phyloP scores from a whole-genome alignment of 805 yeast genomes.

The Candida stauntonica region DNA sequence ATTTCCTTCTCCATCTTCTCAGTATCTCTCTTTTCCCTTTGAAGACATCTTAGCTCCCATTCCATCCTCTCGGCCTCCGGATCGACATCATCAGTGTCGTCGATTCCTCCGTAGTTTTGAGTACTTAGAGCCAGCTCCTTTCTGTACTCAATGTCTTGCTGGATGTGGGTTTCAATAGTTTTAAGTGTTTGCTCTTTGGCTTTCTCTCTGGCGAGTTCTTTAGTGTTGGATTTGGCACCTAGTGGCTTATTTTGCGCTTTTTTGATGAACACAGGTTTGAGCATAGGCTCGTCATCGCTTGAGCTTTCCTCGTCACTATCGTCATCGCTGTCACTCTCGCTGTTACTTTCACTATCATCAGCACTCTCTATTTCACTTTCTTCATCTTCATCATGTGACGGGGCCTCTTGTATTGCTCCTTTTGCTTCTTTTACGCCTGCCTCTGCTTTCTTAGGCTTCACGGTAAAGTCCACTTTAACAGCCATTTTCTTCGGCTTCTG shows the following conservation, averaged over 20 bases:
- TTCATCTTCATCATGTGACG: slow-evolving; percentile 12
- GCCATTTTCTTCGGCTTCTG: slow-evolving; percentile 1
- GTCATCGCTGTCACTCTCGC: slow-evolving; percentile 6
- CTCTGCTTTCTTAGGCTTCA: too few species aligned
- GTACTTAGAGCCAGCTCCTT: slow-evolving; percentile 19
- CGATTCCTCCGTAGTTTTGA: slow-evolving; percentile 33
- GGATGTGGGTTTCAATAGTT: slow-evolving; percentile 24
- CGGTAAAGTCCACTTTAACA: too few species aligned
- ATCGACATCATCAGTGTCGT: slow-evolving; percentile 59
- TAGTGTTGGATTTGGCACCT: not conserved
- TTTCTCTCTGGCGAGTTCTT: too few species aligned
- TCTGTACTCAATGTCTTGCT: slow-evolving; percentile 21
- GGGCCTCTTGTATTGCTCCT: slow-evolving; percentile 29
- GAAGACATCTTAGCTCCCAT: slow-evolving; percentile 52
- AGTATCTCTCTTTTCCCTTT: slow-evolving; percentile 32
- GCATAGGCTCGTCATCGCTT: slow-evolving; percentile 12
- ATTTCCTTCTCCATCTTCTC: slow-evolving; percentile 19
- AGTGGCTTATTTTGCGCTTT: slow-evolving; percentile 11
- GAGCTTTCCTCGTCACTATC: slow-evolving; percentile 12
- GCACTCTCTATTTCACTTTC: slow-evolving; percentile 12
- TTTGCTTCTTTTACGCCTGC: slow-evolving; percentile 33
- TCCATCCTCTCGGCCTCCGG: slow-evolving; percentile 51
- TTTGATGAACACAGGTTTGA: slow-evolving; percentile 26
- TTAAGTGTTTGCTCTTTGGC: slow-evolving; percentile 25
- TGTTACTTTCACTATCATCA: slow-evolving; percentile 11